Evolutionary conservation across 768 basidiomycete genomes (phyloP).

Genomic region (Boletellus ananas): DNA sequence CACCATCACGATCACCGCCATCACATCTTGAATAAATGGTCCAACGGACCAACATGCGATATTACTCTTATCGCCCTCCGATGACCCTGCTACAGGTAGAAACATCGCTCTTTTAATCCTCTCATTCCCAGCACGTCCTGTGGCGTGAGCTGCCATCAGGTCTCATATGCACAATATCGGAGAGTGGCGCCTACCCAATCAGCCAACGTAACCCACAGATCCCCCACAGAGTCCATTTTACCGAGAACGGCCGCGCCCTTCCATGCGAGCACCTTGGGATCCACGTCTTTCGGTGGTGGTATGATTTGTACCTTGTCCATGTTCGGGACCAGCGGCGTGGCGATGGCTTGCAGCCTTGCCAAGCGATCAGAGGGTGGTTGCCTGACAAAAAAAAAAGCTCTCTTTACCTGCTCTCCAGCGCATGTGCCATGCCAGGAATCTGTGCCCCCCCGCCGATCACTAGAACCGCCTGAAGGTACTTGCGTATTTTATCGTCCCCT

Average conservation of each 20-base stretch:
- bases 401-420: conserved; percentile 77
- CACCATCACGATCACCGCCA: neutral
- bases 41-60: neutral
- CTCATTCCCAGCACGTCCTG: conserved; percentile 79
- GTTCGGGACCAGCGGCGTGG: conserved; percentile 73
- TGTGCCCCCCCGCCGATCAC: conserved; percentile 83
- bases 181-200: conserved; percentile 70
- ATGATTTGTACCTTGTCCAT: conserved; percentile 91
- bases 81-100: conserved; percentile 52
- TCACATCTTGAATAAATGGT: neutral
- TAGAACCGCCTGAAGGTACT: conserved; percentile 83
- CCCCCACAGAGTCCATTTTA: conserved; percentile 85
- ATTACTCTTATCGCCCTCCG: neutral
- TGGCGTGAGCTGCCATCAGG: conserved; percentile 6
- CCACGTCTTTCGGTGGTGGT: conserved; percentile 91
- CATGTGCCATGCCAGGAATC: conserved; percentile 80
- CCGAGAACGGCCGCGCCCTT: conserved; percentile 91
- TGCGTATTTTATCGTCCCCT: conserved; percentile 84
- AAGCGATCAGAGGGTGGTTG: conserved; percentile 3
- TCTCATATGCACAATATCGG: neutral
- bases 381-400: neutral
- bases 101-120: conserved; percentile 77
- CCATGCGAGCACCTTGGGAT: conserved; percentile 88
- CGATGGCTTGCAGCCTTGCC: conserved; percentile 68
- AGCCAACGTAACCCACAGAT: conserved; percentile 80